Evolutionary conservation across 306 rosid genomes (phyloP).

Genomic region (Cicer pinnatifidum): DNA sequence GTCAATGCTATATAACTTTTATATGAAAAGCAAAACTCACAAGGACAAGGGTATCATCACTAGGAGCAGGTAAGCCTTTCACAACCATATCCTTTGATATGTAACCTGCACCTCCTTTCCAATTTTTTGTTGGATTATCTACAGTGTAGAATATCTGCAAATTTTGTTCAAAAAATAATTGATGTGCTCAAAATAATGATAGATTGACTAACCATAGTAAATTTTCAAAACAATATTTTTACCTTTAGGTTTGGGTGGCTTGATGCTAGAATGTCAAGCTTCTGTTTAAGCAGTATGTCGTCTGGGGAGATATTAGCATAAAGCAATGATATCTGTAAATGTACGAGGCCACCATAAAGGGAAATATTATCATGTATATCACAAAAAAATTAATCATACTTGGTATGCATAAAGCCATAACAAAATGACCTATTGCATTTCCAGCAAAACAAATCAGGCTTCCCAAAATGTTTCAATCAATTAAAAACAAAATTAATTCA

Average conservation of each 20-base stretch:
- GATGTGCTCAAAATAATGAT: slow-evolving; percentile 8
- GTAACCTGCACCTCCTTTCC: slow-evolving; percentile 92
- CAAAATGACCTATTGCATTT: slow-evolving; percentile 28
- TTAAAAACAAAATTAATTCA: slow-evolving; percentile 19
- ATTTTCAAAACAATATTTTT: slow-evolving; percentile 3
- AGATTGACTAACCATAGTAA: slow-evolving; percentile 18
- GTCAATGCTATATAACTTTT: slow-evolving; percentile 10
- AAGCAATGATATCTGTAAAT: slow-evolving; percentile 75
- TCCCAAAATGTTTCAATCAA: slow-evolving; percentile 14
- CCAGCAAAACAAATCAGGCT: slow-evolving; percentile 30
- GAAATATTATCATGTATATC: slow-evolving; percentile 35
- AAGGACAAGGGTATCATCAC: slow-evolving; percentile 76
- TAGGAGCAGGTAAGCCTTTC: slow-evolving; percentile 91
- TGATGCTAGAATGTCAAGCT: slow-evolving; percentile 80
- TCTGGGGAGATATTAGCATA: slow-evolving; percentile 89
- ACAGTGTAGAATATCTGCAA: slow-evolving; percentile 81
- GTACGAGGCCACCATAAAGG: slow-evolving; percentile 47
- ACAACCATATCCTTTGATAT: slow-evolving; percentile 79
- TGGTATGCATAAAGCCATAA: slow-evolving; percentile 16
- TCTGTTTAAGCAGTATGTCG: slow-evolving; percentile 93
- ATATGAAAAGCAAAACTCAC: slow-evolving; percentile 64
- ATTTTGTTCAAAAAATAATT: slow-evolving; percentile 33
- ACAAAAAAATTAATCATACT: neutral
- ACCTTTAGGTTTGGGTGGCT: slow-evolving; percentile 95
- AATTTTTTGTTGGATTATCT: slow-evolving; percentile 76